phyloP scores from a whole-genome alignment of 1,139 yeast genomes.

The Protomyces macrosporus region DNA sequence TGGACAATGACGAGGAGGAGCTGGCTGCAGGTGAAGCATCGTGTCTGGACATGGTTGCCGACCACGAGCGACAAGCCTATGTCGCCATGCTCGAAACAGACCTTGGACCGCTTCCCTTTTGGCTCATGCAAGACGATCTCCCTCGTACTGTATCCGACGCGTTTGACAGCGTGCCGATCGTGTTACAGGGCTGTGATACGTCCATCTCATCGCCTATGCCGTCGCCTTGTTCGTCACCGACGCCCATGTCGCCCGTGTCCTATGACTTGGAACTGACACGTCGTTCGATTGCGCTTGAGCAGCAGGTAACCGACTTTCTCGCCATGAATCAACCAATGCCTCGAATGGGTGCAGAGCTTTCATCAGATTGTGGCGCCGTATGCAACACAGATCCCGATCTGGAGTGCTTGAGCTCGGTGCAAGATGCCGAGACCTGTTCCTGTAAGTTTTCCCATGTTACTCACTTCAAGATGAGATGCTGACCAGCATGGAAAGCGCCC shows the following conservation, averaged over 20 bases:
- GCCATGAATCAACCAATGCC: too few relatives aligned
- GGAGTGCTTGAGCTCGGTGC: too few relatives aligned
- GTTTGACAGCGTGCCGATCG: too few relatives aligned
- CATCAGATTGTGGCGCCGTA: too few relatives aligned
- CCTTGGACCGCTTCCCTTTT: neutral
- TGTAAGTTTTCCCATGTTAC: too few relatives aligned
- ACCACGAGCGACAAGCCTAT: neutral
- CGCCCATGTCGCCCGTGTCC: neutral
- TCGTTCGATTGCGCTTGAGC: neutral
- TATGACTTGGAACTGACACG: neutral
- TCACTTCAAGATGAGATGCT: too few relatives aligned
- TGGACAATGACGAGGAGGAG: too few relatives aligned
- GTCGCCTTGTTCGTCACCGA: neutral
- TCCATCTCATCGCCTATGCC: neutral
- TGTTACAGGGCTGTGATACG: neutral
- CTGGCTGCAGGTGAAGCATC: neutral
- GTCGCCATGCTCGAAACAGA: neutral
- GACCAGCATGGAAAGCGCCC: too few relatives aligned
- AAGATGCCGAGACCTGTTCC: too few relatives aligned
- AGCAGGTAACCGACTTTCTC: neutral
- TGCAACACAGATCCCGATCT: too few relatives aligned
- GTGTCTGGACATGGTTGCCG: neutral
- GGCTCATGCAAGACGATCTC: neutral
- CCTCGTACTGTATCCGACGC: neutral
- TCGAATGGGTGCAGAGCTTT: too few relatives aligned